Evolutionary conservation across 2,329 filamentous ascomycete genomes (phyloP).

Genomic region (Ophiostoma perfectum): DNA sequence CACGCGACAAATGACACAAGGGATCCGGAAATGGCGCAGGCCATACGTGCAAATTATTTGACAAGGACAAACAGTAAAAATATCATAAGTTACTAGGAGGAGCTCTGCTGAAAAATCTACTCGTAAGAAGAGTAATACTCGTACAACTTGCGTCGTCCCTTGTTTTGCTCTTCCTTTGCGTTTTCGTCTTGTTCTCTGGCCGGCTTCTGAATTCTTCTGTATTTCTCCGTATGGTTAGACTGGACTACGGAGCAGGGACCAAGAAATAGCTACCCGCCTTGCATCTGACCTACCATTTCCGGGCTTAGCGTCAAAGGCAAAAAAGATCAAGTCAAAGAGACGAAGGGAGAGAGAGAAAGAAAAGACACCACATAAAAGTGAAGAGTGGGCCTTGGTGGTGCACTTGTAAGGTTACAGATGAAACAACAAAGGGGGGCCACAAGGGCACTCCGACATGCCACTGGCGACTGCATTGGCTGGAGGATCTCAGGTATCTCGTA

Average conservation of each 20-base stretch:
- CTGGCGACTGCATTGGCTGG: not conserved
- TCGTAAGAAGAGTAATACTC: too few species aligned
- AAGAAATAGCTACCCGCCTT: constrained; percentile 14
- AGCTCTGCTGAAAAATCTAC: not conserved
- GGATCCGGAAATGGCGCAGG: too few species aligned
- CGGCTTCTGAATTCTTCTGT: not conserved
- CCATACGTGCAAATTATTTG: too few species aligned
- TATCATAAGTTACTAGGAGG: not conserved
- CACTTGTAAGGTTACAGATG: constrained; percentile 6
- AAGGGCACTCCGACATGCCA: constrained; percentile 2
- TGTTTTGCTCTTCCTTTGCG: too few species aligned
- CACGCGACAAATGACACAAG: not conserved
- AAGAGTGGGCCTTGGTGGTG: not conserved
- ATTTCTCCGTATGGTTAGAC: not conserved
- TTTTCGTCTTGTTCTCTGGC: not conserved
- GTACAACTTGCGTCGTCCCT: too few species aligned
- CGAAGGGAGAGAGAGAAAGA: not conserved
- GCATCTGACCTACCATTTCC: constrained; percentile 20
- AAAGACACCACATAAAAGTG: too few species aligned
- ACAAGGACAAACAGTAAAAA: too few species aligned
- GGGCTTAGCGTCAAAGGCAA: constrained; percentile 14
- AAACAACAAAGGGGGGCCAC: not conserved
- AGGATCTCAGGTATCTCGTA: not conserved
- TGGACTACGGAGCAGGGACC: constrained; percentile 1
- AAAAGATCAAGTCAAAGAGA: constrained; percentile 5